These are phyloP conservation scores for Didymella pomorum DNA, from an alignment of 2,329 filamentous ascomycete genomes.

Conservation along the genomic window DNA sequence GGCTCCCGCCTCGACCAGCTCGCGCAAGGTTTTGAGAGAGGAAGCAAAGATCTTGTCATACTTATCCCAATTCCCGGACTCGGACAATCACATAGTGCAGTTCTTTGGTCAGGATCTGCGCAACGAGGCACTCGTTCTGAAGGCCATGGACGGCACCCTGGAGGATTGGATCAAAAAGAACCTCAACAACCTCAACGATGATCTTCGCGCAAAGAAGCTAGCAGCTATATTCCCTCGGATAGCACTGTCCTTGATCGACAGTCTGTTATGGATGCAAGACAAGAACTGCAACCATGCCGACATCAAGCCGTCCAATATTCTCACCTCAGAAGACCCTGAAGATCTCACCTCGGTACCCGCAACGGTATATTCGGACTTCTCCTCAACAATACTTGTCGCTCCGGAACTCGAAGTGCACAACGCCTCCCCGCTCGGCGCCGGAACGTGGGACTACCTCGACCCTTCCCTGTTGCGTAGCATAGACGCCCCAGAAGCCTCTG, in stretches of 20 bases:
- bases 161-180: conserved; percentile 42
- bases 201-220: conserved; percentile 46
- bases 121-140: conserved; percentile 42
- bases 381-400: conserved; percentile 44
- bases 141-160: conserved; percentile 45
- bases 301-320: conserved; percentile 59
- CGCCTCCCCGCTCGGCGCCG: conserved; percentile 49
- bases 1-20: conserved; percentile 39
- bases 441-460: conserved; percentile 59
- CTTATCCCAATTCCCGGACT: conserved; percentile 37
- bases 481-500: conserved; percentile 39
- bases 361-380: conserved; percentile 56
- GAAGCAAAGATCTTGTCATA: conserved; percentile 47
- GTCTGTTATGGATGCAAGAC: conserved; percentile 54
- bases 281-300: conserved; percentile 54
- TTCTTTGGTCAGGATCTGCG: conserved; percentile 47
- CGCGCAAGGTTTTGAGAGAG: conserved; percentile 41
- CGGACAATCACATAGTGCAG: conserved; percentile 38
- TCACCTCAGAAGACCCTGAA: conserved; percentile 38
- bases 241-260: conserved; percentile 50
- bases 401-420: conserved; percentile 21
- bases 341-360: conserved; percentile 11
- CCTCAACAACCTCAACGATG: conserved; percentile 40
- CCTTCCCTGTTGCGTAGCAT: conserved; percentile 39
- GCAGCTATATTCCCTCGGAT: conserved; percentile 52